A percentile compares a stretch with the other conserved stretches of the same genome.
Conservation (phyloP, 805 yeast species). For the Yamadazyma sp. region DNA sequence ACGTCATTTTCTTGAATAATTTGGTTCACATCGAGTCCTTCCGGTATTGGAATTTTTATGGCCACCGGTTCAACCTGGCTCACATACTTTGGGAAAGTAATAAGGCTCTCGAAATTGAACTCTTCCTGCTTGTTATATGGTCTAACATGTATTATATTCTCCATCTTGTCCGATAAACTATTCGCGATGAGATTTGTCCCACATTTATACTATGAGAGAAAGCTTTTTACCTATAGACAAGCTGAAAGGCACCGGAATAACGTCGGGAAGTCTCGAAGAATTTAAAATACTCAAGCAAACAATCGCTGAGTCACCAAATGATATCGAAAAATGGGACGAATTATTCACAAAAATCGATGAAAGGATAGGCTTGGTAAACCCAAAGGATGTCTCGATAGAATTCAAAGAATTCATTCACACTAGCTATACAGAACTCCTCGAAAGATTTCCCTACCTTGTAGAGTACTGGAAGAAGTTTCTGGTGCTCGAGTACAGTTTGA, state of each 20-base stretch:
- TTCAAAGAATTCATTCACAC: slow-evolving; percentile 20
- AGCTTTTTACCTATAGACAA: slow-evolving; percentile 8
- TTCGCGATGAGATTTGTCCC: slow-evolving; percentile 11
- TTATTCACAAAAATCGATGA: slow-evolving; percentile 32
- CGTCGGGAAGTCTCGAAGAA: slow-evolving; percentile 9
- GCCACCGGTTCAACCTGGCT: slow-evolving; percentile 9
- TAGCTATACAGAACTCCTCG: slow-evolving; percentile 37
- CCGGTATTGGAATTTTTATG: slow-evolving; percentile 19
- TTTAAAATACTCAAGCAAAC: slow-evolving; percentile 8
- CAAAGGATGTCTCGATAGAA: slow-evolving; percentile 14
- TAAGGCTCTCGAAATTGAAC: background rate
- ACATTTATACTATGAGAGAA: no score
- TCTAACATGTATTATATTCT: slow-evolving; percentile 6
- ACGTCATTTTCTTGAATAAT: slow-evolving; percentile 15
- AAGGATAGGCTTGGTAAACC: slow-evolving; percentile 18
- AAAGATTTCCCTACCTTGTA: slow-evolving; percentile 56
- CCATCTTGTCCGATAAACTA: slow-evolving; percentile 1
- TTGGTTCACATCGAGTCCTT: slow-evolving; percentile 16
- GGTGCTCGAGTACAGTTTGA: slow-evolving; percentile 53
- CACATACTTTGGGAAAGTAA: slow-evolving; percentile 4
- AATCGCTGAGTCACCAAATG: slow-evolving; percentile 23
- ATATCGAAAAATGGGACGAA: slow-evolving; percentile 41
- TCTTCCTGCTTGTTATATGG: slow-evolving; percentile 9
- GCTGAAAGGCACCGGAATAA: background rate
- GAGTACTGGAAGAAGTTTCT: slow-evolving; percentile 65